Base-by-base conservation (phyloP, 495 filamentous ascomycete species). In the Penicillium silybi region DNA sequence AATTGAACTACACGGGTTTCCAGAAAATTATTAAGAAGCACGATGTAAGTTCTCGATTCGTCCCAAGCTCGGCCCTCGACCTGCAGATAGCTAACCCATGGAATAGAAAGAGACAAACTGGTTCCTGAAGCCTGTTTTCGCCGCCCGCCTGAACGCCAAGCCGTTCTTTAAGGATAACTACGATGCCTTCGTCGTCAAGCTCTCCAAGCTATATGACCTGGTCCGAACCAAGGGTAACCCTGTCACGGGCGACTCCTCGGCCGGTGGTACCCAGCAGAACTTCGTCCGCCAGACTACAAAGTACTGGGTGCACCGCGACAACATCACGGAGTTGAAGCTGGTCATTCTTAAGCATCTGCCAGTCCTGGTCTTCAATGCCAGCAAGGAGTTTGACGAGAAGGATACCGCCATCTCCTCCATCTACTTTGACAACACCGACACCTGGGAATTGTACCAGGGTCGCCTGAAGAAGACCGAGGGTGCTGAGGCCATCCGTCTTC, bases 11-110 rank as follows among this genome's bases (percentile, higher is more conserved):
- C 63, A 97, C 92, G 1, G 93, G 95, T 0, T 99, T 99, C 63
- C 95, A 97, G 77, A 99, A 99, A 77, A 99, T 99, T 60, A 96
- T 99, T 66, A 99, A 99, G 77, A 99, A 99, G 75, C 93, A 99
- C 69, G 93, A 99, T 78, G 90, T 93, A 72, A 47, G 87, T 80
- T 16, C 18, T 38, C 37, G 3, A 18, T 48, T 6, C 32, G 29
- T 11, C 34, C 10, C 34, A n/a, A 7, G 29, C 35, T 11, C 26
- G 35, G 27, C 16, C n/a, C 4, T 25, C 20, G 19, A 42, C 17
- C 25, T 23, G 18, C 13, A 35, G 44, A 19, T 26, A 20, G 22
- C 56, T 67, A 50, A 67, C 52, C 46, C 46, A n/a, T 11, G 23
- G 11, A 19, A 44, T 56, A 95, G 88, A 99, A 99, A 88, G 76